A percentile compares a stretch with the other conserved stretches of the same genome.
These are phyloP conservation scores for Puccinia coronata DNA, from an alignment of 1,284 basidiomycete species.

Conservation along the genomic window DNA sequence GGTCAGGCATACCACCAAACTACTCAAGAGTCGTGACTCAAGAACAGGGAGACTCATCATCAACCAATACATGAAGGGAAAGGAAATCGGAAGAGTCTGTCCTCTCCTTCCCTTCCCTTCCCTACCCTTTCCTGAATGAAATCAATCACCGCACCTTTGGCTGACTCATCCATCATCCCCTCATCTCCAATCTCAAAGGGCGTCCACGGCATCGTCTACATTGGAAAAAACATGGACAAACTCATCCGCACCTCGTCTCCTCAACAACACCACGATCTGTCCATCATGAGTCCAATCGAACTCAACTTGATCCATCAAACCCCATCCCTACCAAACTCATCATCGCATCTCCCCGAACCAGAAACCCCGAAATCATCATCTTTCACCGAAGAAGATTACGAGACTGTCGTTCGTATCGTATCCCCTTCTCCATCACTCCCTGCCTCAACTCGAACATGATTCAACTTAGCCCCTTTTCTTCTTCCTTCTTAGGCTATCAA, in stretches of 20 bases:
- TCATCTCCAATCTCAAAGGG: constrained; percentile 2
- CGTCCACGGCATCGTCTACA: constrained; percentile 49
- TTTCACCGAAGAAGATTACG: constrained; percentile 45
- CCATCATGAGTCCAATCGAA: not conserved
- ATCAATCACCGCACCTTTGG: not conserved
- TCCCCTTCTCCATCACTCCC: not conserved
- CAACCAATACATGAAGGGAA: constrained; percentile 50
- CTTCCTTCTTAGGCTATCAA: constrained; percentile 36
- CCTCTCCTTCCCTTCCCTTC: not conserved
- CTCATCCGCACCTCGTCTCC: constrained; percentile 34
- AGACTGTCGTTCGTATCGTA: constrained; percentile 40
- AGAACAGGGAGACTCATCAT: constrained; percentile 46
- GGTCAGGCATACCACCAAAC: constrained; percentile 50
- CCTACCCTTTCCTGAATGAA: not conserved
- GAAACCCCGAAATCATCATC: not conserved
- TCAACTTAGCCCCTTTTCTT: not conserved
- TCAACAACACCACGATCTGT: not conserved
- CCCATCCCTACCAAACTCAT: too few species aligned
- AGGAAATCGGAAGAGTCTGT: constrained; percentile 44
- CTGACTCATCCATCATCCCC: too few species aligned
- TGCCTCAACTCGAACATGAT: not conserved
- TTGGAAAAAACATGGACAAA: constrained; percentile 50
- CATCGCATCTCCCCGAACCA: not conserved
- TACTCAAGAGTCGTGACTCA: constrained; percentile 47
- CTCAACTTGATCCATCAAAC: not conserved